A percentile compares a stretch with the other conserved stretches of the same genome.
Evolutionary conservation across 208 protist species (phyloP).

Genomic region (Leishmania tropica): DNA sequence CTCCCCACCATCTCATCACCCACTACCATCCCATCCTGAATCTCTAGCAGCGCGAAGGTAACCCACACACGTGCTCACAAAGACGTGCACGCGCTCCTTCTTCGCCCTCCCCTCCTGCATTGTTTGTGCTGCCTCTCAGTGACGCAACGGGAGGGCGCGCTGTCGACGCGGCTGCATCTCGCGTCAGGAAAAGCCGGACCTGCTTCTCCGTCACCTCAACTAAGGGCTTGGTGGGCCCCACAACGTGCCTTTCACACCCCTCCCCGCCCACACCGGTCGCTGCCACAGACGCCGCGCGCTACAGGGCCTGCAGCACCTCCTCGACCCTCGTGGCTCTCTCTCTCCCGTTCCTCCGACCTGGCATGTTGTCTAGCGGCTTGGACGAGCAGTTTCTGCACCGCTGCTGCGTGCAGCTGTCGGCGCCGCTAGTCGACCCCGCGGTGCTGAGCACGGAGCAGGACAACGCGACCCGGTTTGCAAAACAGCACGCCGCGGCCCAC

Average conservation of each 20-base stretch:
- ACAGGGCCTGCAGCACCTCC: not conserved
- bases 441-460: constrained; percentile 55
- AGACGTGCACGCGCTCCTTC: constrained; percentile 1
- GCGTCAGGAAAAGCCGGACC: not conserved
- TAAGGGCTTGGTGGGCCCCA: not conserved
- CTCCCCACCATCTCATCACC: not conserved
- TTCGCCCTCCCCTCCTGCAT: constrained; percentile 12
- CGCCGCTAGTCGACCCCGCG: constrained; percentile 44
- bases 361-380: constrained; percentile 41
- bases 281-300: not conserved
- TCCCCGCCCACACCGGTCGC: not conserved
- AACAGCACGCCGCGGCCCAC: constrained; percentile 60
- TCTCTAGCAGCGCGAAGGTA: not conserved
- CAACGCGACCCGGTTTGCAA: constrained; percentile 67
- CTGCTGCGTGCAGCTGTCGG: constrained; percentile 85
- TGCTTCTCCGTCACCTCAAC: not conserved
- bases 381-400: constrained; percentile 78
- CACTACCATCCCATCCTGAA: not conserved
- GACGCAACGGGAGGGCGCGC: not conserved
- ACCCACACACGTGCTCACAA: not conserved
- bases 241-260: not conserved
- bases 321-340: not conserved
- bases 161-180: not conserved
- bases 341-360: not conserved
- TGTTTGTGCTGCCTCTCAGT: constrained; percentile 8